Evolutionary conservation across 1,284 basidiomycete genomes (phyloP).

Genomic region (Malassezia nana): DNA sequence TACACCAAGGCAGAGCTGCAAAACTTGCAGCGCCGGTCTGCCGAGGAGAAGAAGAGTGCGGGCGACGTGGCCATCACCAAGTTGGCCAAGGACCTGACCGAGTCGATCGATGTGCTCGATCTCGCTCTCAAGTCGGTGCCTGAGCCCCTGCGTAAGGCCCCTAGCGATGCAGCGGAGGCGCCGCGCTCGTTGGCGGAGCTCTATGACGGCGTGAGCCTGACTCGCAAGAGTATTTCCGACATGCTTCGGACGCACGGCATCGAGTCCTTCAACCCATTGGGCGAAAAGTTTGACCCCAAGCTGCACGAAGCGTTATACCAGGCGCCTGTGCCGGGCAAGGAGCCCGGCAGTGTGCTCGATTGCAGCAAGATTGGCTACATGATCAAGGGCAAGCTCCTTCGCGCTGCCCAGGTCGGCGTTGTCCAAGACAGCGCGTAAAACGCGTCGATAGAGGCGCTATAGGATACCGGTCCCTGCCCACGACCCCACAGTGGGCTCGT

Average conservation of each 20-base stretch:
- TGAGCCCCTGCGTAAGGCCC: constrained; percentile 43
- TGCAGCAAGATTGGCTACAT: constrained; percentile 73
- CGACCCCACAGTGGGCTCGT: not conserved
- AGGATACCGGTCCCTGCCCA: not conserved
- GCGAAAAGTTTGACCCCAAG: constrained; percentile 89
- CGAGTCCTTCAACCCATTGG: constrained; percentile 78
- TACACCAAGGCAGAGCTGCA: constrained; percentile 69
- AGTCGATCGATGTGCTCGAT: constrained; percentile 80
- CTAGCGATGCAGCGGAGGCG: constrained; percentile 38
- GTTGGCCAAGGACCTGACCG: constrained; percentile 79
- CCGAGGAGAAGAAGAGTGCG: constrained; percentile 80
- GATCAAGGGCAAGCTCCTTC: constrained; percentile 58
- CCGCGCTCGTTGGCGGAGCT: constrained; percentile 35
- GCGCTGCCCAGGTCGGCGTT: constrained; percentile 94
- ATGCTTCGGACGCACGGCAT: constrained; percentile 85
- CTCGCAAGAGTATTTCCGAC: constrained; percentile 75
- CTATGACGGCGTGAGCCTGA: constrained; percentile 79
- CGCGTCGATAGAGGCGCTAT: not conserved
- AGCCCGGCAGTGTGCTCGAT: constrained; percentile 79
- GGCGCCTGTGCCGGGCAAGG: constrained; percentile 74
- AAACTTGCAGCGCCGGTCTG: constrained; percentile 81
- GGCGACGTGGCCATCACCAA: constrained; percentile 83
- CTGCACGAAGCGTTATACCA: constrained; percentile 89
- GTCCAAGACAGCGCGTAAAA: constrained; percentile 51
- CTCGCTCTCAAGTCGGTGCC: constrained; percentile 77